Evolutionary conservation across 192 early-diverging fungal genomes (phyloP), one percentile per base, ranked within the genome.

Genomic region (Coemansia sp.): DNA sequence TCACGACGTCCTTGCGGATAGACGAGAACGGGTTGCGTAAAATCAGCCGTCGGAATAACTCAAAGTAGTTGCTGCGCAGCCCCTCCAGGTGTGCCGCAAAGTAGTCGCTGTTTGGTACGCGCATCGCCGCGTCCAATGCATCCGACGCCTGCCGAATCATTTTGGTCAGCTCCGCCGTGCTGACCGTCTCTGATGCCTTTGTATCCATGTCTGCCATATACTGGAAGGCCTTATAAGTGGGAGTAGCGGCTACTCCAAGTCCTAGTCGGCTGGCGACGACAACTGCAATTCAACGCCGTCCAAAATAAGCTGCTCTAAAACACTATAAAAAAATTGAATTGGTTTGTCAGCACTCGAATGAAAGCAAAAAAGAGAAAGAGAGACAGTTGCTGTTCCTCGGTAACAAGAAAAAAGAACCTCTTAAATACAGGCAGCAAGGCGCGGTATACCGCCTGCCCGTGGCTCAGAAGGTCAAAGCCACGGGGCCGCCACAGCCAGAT

Each of bases 1-100:
- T 68, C 58, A 63, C 69, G 2, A 76, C 72, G 69, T 77, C 80
- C 69, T 74, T 82, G 72, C 80, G 80, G 43, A 72, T 69, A 22
- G 80, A 74, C 57, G 80, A 71, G 57, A 69, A 77, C 44, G 80
- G 80, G 50, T 74, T 82, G 62, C 80, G 75, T 58, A 82, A 49
- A 15, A 82, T 50, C 49, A 82, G 72, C n/a, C 69, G 70, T 16
- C 80, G 68, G 52, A 74, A 82, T 63, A 82, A 72, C 66, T 82
- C 80, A 10, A 76, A 58, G 46, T 65, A 73, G 63, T 74, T 72
- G 61, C 60, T 47, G 58, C 80, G 80, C 66, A 76, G 69, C 7
- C 38, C 41, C 72, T 82, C 80, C 31, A 72, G 34, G 8, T 66
- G 67, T 39, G 80, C 64, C 18, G 65, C 75, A 72, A 82, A 82